These are phyloP conservation scores for Neohortaea acidophila DNA, from an alignment of 495 filamentous ascomycete genomes.

Conservation along the genomic window DNA sequence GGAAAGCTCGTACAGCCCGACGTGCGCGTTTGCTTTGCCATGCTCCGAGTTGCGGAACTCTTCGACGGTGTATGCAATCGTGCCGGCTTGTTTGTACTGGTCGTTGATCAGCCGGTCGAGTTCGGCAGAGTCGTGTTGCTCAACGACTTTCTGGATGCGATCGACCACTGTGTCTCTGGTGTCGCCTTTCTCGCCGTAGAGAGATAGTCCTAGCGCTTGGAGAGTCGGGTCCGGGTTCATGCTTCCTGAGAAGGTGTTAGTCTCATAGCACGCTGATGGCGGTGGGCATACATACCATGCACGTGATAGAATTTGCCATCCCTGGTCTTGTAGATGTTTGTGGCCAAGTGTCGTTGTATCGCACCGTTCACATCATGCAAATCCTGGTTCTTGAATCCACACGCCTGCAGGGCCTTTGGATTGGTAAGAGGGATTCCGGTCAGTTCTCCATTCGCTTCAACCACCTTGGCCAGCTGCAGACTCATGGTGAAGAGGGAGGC, in stretches of 20 bases:
- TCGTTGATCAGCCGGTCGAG: constrained; percentile 33
- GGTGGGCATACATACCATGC: too few species aligned
- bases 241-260: constrained; percentile 15
- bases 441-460: constrained; percentile 17
- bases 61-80: constrained; percentile 33
- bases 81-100: constrained; percentile 37
- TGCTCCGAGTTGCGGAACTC: constrained; percentile 35
- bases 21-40: constrained; percentile 34
- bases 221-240: constrained; percentile 34
- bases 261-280: constrained; percentile 6
- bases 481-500: constrained; percentile 31
- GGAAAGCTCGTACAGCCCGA: constrained; percentile 34
- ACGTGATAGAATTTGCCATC: constrained; percentile 35
- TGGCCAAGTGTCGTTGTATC: constrained; percentile 23
- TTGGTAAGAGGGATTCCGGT: not conserved
- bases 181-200: constrained; percentile 9
- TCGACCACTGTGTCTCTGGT: constrained; percentile 17
- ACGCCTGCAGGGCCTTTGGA: constrained; percentile 4
- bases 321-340: constrained; percentile 40
- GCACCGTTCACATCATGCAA: constrained; percentile 11
- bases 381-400: constrained; percentile 19
- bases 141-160: constrained; percentile 5
- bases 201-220: constrained; percentile 31
- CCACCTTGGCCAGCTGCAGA: constrained; percentile 11
- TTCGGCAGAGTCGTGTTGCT: constrained; percentile 18